phyloP scores from a whole-genome alignment of 768 basidiomycete species.

The Hericium alpestre region DNA sequence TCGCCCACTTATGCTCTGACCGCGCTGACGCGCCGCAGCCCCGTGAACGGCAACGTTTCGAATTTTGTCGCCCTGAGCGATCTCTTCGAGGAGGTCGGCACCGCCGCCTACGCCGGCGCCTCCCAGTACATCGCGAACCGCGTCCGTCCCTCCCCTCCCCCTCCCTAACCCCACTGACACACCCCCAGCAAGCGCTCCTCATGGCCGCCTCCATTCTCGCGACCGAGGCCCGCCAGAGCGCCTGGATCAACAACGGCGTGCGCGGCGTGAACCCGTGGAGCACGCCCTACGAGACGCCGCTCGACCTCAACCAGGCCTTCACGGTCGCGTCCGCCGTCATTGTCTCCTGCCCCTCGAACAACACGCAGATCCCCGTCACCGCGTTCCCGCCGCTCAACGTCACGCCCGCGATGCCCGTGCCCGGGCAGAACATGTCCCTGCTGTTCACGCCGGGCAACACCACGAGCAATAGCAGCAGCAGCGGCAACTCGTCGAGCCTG shows the following conservation, averaged over 20 bases:
- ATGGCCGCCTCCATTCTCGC: slow-evolving; percentile 37
- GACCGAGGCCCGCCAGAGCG: slow-evolving; percentile 51
- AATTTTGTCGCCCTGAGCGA: slow-evolving; percentile 33
- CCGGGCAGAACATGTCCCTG: slow-evolving; percentile 5
- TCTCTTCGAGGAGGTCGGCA: slow-evolving; percentile 42
- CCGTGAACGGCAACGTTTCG: slow-evolving; percentile 23
- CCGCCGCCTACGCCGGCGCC: slow-evolving; percentile 57
- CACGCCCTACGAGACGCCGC: slow-evolving; percentile 44
- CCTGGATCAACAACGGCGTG: slow-evolving; percentile 47
- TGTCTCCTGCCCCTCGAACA: slow-evolving; percentile 36
- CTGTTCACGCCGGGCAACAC: not conserved
- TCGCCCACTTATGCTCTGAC: not conserved
- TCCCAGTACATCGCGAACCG: slow-evolving; percentile 29
- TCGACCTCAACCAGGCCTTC: slow-evolving; percentile 29
- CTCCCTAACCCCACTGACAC: slow-evolving; percentile 7
- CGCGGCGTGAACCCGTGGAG: slow-evolving; percentile 43
- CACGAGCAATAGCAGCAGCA: not conserved
- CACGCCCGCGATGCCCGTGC: slow-evolving; percentile 1
- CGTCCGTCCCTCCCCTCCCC: slow-evolving; percentile 2
- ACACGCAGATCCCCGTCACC: slow-evolving; percentile 38
- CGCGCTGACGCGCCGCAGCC: slow-evolving; percentile 30
- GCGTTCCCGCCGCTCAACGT: slow-evolving; percentile 37
- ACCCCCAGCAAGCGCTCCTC: slow-evolving; percentile 11
- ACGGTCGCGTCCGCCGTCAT: slow-evolving; percentile 36
- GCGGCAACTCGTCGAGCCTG: not conserved